These are phyloP conservation scores for Helichrysum umbraculigerum DNA, from an alignment of 129 eudicot genomes.

Conservation along the genomic window DNA sequence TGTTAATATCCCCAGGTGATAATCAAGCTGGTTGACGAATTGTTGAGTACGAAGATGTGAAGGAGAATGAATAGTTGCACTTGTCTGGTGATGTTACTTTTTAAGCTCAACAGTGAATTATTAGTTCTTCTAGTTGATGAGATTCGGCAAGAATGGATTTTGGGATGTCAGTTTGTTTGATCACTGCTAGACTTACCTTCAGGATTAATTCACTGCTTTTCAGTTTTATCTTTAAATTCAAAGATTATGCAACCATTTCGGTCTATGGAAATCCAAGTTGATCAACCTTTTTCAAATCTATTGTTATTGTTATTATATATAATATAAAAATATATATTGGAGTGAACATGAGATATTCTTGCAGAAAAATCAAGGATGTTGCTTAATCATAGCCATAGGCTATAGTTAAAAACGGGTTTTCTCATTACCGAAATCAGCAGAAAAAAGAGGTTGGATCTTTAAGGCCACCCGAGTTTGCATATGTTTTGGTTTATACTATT, in stretches of 20 bases:
- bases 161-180: not conserved
- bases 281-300: no score
- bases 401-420: no score
- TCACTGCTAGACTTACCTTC: slow-evolving; percentile 10
- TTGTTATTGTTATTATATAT: no score
- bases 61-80: slow-evolving; percentile 2
- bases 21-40: slow-evolving; percentile 11
- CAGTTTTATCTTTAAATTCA: not conserved
- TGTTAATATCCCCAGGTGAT: slow-evolving; percentile 13
- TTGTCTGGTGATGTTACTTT: slow-evolving; percentile 10
- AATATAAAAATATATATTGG: no score
- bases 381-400: no score
- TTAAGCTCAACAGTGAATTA: slow-evolving; percentile 19
- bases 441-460: no score
- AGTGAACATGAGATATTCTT: no score
- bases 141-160: not conserved
- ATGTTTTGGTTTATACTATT: no score
- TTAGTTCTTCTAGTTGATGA: slow-evolving; percentile 2
- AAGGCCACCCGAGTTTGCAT: no score
- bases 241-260: slow-evolving; percentile 1
- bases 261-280: no score
- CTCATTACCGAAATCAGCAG: no score
- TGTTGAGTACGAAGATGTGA: not conserved
- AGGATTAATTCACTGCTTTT: not conserved
- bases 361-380: no score